Base-by-base conservation (phyloP, 345 rosid species). In the Eucalyptus decipiens region DNA sequence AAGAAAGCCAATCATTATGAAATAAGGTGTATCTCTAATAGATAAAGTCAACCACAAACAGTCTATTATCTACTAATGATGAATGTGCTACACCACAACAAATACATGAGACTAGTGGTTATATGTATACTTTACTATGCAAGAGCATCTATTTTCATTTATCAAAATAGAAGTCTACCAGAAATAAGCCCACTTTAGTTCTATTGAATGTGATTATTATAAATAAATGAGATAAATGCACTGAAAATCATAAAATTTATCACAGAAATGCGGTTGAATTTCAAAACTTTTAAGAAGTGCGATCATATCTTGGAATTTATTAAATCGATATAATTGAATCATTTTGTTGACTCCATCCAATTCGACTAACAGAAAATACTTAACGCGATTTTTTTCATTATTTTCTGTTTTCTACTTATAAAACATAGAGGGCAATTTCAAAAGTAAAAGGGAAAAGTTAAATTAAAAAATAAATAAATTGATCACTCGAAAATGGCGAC, bases 221-320 rank as follows among this genome's bases (percentile, higher is more conserved):
- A 62, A 28, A 24, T 56, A 56, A 56, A 56, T 4, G 62, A 26
- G 13, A 23, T 56, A 56, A 56, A 23, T 1, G 3, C 14, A 56
- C 1, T 5, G 1, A 24, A 56, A 56, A 1, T 56, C 1, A 56
- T 24, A 26, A 56, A 56, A 56, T 2, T 24, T 56, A 23, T 56
- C 30, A 56, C 3, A 2, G 9, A 56, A 10, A 1, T 24, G 1
- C 3, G 4, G 0, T 56, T 24, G 0, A 56, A 4, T 56, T 8
- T 56, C 2, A 9, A 56, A 56, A 56, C 0, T 56, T 9, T 9
- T 2, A 52, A 3, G 5, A 52, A 19, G 5, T 52, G 5, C 1
- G 11, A 19, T 52, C 21, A 52, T 8, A 26, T 52, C 11, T 52
- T 52, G 1, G 0, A 52, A 52, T 19, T 52, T 19, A 19, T 19